Conservation (phyloP, 2,329 filamentous ascomycete species). For the Ophiostoma novo-ulmi region DNA sequence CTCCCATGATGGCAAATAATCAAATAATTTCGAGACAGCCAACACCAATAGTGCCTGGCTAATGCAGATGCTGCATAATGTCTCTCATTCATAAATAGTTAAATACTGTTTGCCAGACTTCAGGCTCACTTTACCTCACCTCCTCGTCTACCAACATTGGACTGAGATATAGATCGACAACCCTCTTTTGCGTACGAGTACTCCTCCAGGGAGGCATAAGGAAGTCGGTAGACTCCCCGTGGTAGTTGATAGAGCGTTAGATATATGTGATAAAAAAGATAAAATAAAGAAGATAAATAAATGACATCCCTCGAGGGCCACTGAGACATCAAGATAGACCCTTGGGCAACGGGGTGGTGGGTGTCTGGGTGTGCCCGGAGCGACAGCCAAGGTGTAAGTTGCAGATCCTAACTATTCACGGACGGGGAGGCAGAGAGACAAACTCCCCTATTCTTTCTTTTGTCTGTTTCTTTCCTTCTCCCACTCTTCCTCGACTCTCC, state of each 20-base stretch:
- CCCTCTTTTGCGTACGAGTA: slow-evolving; percentile 2
- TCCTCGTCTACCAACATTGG: neutral
- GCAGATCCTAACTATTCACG: neutral
- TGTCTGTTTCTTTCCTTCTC: neutral
- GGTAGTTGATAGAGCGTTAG: neutral
- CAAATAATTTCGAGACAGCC: neutral
- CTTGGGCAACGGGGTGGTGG: neutral
- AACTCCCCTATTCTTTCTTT: neutral
- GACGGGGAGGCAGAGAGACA: neutral
- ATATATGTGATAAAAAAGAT: neutral
- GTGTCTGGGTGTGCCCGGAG: neutral
- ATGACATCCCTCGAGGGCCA: neutral
- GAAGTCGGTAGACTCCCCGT: neutral
- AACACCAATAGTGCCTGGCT: neutral
- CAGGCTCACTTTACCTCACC: neutral
- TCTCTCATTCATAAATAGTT: neutral
- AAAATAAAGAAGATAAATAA: neutral
- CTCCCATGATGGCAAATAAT: neutral
- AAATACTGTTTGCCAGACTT: neutral
- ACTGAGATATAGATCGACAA: slow-evolving; percentile 9
- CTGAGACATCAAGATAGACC: slow-evolving; percentile 4
- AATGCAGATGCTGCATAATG: neutral
- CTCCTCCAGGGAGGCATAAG: neutral
- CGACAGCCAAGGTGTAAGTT: slow-evolving; percentile 2
- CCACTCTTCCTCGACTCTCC: neutral